phyloP scores from a whole-genome alignment of 202 grass and related monocot species.

The Saccharum hybrid region DNA sequence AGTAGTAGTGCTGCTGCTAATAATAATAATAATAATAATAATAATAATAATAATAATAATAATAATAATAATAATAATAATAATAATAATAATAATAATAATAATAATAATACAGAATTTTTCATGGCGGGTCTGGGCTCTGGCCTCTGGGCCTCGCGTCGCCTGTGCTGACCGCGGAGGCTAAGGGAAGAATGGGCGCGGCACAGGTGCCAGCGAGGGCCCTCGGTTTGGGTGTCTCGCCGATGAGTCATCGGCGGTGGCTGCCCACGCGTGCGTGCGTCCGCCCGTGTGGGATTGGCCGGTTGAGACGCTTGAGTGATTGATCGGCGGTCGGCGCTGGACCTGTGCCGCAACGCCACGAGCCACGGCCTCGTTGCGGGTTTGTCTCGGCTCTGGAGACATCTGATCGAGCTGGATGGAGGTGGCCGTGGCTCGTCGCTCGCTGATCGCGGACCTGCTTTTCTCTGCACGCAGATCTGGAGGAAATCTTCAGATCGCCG shows the following conservation, averaged over 20 bases:
- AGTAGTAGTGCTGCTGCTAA: no score
- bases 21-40: no score
- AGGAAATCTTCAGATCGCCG: neutral
- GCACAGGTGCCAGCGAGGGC: slow-evolving; percentile 25
- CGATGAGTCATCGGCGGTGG: slow-evolving; percentile 37
- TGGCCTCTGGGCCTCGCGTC: no score
- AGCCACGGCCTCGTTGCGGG: neutral
- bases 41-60: no score
- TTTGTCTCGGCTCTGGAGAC: slow-evolving; percentile 4
- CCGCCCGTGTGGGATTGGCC: neutral
- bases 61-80: no score
- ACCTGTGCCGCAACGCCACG: neutral
- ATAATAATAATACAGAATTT: no score
- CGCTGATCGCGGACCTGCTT: no score
- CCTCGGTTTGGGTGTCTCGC: neutral
- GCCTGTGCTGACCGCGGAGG: no score
- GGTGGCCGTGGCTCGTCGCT: no score
- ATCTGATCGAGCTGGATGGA: neutral
- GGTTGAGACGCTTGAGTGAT: neutral
- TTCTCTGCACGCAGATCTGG: neutral
- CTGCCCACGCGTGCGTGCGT: neutral
- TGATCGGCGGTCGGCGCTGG: neutral
- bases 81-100: no score
- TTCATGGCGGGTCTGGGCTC: no score
- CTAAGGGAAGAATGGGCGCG: neutral